These are phyloP conservation scores for Rhododendron ovatum DNA, from an alignment of 148 eudicot species.

Conservation along the genomic window DNA sequence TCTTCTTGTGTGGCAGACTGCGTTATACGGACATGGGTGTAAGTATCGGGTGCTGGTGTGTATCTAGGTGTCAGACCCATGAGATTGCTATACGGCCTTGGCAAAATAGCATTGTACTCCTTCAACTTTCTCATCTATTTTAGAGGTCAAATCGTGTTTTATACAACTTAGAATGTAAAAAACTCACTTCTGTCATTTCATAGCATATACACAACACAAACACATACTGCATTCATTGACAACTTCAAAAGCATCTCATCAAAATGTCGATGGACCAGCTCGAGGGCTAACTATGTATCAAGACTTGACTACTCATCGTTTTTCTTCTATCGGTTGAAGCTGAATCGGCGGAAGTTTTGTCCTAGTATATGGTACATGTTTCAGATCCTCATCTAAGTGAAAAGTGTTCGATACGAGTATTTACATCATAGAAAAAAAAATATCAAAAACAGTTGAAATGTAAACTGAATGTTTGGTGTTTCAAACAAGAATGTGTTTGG, in stretches of 20 bases:
- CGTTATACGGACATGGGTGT: background rate
- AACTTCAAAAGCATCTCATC: background rate
- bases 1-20: background rate
- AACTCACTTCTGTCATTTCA: background rate
- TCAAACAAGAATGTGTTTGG: slow-evolving; percentile 8
- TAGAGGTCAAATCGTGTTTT: background rate
- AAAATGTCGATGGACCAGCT: too few relatives aligned
- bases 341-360: background rate
- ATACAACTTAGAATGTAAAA: background rate
- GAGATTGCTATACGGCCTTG: background rate
- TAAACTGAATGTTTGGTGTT: background rate
- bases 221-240: background rate
- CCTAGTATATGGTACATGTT: background rate
- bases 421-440: background rate
- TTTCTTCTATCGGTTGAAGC: too few relatives aligned
- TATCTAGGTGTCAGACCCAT: background rate
- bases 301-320: background rate
- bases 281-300: background rate
- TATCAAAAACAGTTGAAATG: background rate
- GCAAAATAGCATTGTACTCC: background rate
- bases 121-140: background rate
- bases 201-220: background rate
- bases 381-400: background rate
- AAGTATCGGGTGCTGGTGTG: background rate
- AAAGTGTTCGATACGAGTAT: background rate